Conservation (phyloP, 1,284 basidiomycete species). For the Ustilago shanxiensis region DNA sequence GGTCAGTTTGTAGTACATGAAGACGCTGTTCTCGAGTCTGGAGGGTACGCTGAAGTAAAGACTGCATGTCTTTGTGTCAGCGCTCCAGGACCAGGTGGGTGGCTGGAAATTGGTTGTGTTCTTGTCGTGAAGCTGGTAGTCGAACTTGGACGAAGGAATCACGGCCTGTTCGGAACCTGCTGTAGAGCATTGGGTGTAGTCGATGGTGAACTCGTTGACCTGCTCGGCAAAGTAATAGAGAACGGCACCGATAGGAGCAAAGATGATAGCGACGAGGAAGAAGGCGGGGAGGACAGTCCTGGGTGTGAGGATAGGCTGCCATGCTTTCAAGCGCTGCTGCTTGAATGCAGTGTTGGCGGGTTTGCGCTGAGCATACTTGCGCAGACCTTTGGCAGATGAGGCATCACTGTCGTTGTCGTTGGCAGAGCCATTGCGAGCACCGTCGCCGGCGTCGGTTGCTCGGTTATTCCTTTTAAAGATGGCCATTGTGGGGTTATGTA, state of each 20-base stretch:
- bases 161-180: conserved; percentile 67
- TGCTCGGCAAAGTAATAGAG: conserved; percentile 73
- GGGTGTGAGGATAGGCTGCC: conserved; percentile 99
- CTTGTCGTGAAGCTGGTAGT: conserved; percentile 75
- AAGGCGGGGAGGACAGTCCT: conserved; percentile 96
- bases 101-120: conserved; percentile 64
- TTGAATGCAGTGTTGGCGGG: conserved; percentile 90
- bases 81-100: conserved; percentile 58
- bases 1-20: conserved; percentile 90
- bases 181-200: conserved; percentile 85
- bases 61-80: conserved; percentile 48
- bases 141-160: conserved; percentile 78
- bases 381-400: conserved; percentile 46
- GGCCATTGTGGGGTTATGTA: conserved; percentile 47
- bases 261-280: conserved; percentile 92
- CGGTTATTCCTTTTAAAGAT: conserved; percentile 51
- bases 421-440: conserved; percentile 23
- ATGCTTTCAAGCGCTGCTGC: conserved; percentile 98
- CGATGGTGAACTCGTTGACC: conserved; percentile 92
- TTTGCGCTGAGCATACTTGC: conserved; percentile 64
- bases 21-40: conserved; percentile 81
- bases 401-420: conserved; percentile 51
- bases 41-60: conserved; percentile 76
- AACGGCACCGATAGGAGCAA: conserved; percentile 94
- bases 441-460: conserved; percentile 50